A percentile compares a stretch with the other conserved stretches of the same genome.
phyloP scores from a whole-genome alignment of 352 stramenopile genomes.

The Phytophthora pinifolia region DNA sequence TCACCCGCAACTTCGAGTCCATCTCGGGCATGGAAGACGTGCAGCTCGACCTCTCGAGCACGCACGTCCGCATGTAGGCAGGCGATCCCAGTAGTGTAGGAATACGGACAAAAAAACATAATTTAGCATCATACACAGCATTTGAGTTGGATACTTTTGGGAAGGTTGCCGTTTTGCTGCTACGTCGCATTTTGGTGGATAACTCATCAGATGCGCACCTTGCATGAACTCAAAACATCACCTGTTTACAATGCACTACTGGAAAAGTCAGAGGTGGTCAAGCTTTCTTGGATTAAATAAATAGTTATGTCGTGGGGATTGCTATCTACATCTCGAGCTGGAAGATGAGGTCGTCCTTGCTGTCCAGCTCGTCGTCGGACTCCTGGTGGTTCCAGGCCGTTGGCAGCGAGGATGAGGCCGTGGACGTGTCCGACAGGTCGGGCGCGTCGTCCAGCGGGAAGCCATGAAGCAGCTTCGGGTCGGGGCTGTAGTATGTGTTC shows the following conservation, averaged over 20 bases:
- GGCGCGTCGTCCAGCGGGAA: conserved; percentile 20
- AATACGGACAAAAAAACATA: no score
- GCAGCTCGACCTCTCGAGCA: conserved; percentile 35
- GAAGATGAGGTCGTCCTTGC: conserved; percentile 38
- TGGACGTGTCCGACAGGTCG: conserved; percentile 44
- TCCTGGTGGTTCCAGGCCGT: conserved; percentile 16
- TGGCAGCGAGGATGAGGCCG: conserved; percentile 32
- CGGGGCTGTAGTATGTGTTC: conserved; percentile 43
- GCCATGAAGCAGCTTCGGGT: conserved; percentile 18
- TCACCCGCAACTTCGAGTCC: conserved; percentile 48
- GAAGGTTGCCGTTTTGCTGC: no score
- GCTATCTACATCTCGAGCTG: conserved; percentile 38
- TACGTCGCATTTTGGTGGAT: no score
- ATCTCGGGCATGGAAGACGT: conserved; percentile 38
- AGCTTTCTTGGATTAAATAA: conserved; percentile 23
- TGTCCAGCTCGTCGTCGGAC: conserved; percentile 15
- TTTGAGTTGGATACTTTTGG: no score
- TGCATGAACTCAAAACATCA: no score
- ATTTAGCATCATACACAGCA: no score
- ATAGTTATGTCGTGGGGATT: conserved; percentile 17
- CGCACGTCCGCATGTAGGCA: conserved; percentile 38
- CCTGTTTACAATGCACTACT: no score
- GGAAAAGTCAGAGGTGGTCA: not conserved
- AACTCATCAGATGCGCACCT: no score
- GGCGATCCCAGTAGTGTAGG: not conserved